A percentile compares a stretch with the other conserved stretches of the same genome.
Evolutionary conservation across 306 rosid species (phyloP).

Genomic region (Gastrolobium villosum): DNA sequence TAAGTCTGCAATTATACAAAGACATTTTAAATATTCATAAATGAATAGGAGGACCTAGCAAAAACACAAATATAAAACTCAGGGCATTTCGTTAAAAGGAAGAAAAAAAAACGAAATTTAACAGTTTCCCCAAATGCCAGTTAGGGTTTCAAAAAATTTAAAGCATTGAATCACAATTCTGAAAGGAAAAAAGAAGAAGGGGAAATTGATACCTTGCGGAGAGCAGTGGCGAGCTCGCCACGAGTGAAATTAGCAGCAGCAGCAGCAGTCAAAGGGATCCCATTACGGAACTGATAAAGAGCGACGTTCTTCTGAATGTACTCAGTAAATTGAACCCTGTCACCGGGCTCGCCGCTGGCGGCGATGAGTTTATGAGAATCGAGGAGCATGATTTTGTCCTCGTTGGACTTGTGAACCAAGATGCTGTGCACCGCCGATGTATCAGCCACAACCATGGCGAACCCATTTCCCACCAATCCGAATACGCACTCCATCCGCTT

Average conservation of each 20-base stretch:
- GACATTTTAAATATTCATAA: background rate
- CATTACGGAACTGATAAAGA: slow-evolving; percentile 75
- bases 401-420: slow-evolving; percentile 92
- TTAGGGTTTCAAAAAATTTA: no score
- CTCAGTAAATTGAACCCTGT: slow-evolving; percentile 90
- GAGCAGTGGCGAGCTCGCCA: slow-evolving; percentile 78
- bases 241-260: slow-evolving; percentile 79
- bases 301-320: slow-evolving; percentile 75
- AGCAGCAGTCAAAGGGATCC: slow-evolving; percentile 74
- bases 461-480: slow-evolving; percentile 85
- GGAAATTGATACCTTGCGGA: background rate
- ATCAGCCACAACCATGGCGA: slow-evolving; percentile 86
- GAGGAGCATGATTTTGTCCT: slow-evolving; percentile 98
- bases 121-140: no score
- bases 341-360: slow-evolving; percentile 97
- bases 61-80: slow-evolving; percentile 5
- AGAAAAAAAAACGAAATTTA: no score
- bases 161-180: no score
- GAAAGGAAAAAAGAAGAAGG: background rate
- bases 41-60: background rate
- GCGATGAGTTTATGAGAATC: slow-evolving; percentile 98
- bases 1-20: background rate
- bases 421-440: slow-evolving; percentile 96
- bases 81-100: no score
- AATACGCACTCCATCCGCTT: slow-evolving; percentile 82